Conservation (phyloP, 2,329 filamentous ascomycete species). For the Epichloe bromicola region DNA sequence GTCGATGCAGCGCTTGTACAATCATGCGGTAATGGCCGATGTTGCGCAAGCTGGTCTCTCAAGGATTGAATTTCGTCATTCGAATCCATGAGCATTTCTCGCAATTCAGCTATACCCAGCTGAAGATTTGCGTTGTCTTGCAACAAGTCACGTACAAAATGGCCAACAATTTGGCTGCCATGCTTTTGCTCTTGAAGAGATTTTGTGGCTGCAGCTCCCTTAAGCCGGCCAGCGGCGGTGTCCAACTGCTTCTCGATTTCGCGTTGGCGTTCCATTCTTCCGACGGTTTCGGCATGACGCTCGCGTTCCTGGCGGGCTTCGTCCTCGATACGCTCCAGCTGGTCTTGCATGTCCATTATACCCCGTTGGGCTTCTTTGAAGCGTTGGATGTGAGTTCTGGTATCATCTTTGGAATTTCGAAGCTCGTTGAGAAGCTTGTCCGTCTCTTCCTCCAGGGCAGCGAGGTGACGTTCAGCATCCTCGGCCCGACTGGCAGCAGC, state of each 20-base stretch:
- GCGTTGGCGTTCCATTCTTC: conserved; percentile 72
- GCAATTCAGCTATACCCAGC: conserved; percentile 77
- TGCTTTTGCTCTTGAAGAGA: conserved; percentile 46
- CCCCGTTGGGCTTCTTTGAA: conserved; percentile 79
- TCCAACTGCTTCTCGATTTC: conserved; percentile 72
- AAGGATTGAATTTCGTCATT: conserved; percentile 88
- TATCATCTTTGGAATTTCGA: conserved; percentile 55
- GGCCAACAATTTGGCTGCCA: conserved; percentile 66
- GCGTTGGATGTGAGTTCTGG: conserved; percentile 63
- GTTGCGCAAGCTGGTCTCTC: conserved; percentile 65
- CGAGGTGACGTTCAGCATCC: conserved; percentile 68
- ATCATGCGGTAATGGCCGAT: conserved; percentile 49
- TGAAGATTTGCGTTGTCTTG: conserved; percentile 93
- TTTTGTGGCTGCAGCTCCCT: conserved; percentile 63
- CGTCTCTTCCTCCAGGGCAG: conserved; percentile 71
- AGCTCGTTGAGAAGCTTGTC: conserved; percentile 56
- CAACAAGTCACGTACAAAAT: conserved; percentile 90
- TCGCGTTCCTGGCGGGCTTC: conserved; percentile 71
- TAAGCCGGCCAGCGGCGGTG: conserved; percentile 65
- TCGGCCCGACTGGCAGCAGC: conserved; percentile 60
- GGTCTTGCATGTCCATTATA: conserved; percentile 67
- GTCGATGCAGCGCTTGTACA: conserved; percentile 33
- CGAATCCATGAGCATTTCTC: conserved; percentile 80
- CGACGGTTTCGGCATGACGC: conserved; percentile 67
- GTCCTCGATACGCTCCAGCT: conserved; percentile 77